phyloP scores from a whole-genome alignment of 2,329 filamentous ascomycete species.

The Cucurbitaria berberidis region DNA sequence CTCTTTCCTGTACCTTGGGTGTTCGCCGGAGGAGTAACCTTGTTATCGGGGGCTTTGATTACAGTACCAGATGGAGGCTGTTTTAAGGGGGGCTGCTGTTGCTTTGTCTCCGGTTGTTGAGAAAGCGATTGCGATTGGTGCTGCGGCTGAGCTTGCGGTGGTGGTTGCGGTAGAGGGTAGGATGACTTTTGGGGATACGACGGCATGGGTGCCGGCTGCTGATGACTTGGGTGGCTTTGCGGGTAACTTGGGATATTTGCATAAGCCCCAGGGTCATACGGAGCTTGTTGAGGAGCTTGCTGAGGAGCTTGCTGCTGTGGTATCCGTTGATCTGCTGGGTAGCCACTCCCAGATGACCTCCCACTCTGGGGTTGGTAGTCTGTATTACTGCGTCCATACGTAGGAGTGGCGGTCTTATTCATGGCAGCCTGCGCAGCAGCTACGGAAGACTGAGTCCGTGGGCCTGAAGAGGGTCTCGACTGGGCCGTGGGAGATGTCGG shows the following conservation, averaged over 20 bases:
- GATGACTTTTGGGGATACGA: constrained; percentile 46
- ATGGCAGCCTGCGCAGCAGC: constrained; percentile 57
- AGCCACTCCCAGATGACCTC: constrained; percentile 42
- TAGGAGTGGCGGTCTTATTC: constrained; percentile 47
- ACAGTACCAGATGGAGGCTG: constrained; percentile 41
- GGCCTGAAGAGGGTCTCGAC: constrained; percentile 53
- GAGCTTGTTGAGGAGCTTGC: constrained; percentile 62
- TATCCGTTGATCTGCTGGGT: constrained; percentile 49
- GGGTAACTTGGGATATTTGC: constrained; percentile 56
- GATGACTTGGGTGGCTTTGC: constrained; percentile 41
- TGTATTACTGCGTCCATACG: constrained; percentile 54
- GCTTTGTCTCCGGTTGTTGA: constrained; percentile 46
- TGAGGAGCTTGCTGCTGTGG: constrained; percentile 53
- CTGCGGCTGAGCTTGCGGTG: constrained; percentile 56
- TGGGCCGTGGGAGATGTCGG: constrained; percentile 56
- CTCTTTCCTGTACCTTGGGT: constrained; percentile 75
- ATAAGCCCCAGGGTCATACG: constrained; percentile 81
- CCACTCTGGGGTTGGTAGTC: constrained; percentile 48
- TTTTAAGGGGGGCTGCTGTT: constrained; percentile 37
- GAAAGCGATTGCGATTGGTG: constrained; percentile 60
- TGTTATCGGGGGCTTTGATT: constrained; percentile 50
- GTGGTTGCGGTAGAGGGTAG: constrained; percentile 45
- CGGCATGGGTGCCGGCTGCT: constrained; percentile 38
- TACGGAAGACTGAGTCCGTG: constrained; percentile 57
- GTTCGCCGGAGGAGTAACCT: constrained; percentile 72